Conservation (phyloP, 2,329 filamentous ascomycete genomes). For the Colletotrichum sp. region DNA sequence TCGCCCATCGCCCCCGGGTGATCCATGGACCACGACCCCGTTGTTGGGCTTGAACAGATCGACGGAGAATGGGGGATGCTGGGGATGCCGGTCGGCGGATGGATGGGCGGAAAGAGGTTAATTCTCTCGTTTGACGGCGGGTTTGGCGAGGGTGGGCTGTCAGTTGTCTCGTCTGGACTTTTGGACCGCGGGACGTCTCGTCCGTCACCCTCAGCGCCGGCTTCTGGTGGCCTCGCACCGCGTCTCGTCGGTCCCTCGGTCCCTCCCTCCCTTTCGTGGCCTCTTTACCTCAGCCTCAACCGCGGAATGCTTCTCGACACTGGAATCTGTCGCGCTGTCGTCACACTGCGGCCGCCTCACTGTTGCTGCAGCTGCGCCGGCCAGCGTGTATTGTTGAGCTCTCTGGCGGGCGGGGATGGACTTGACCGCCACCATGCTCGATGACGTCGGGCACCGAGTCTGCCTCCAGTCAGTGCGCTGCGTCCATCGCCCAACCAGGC, state of each 20-base stretch:
- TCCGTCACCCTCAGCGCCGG: background rate
- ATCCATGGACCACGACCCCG: background rate
- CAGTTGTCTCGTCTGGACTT: background rate
- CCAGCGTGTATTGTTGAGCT: background rate
- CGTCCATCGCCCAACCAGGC: slow-evolving; percentile 6
- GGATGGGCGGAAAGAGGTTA: slow-evolving; percentile 3
- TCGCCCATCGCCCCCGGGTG: background rate
- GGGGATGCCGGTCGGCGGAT: background rate
- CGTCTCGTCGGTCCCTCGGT: background rate
- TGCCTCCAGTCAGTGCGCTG: background rate
- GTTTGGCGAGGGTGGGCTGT: background rate
- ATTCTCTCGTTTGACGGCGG: background rate
- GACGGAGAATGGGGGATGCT: slow-evolving; percentile 3
- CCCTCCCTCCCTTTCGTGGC: background rate
- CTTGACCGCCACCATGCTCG: slow-evolving; percentile 16
- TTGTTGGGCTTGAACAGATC: slow-evolving; percentile 19
- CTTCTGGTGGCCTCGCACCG: background rate
- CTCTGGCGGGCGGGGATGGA: background rate
- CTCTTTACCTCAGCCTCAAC: background rate
- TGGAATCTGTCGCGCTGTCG: background rate
- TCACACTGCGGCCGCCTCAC: background rate
- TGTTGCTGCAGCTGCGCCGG: background rate
- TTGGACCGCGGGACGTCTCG: background rate
- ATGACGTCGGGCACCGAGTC: slow-evolving; percentile 20
- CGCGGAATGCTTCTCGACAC: background rate